Base-by-base conservation (phyloP, 352 stramenopile genomes). In the Hyphochytrium catenoides region DNA sequence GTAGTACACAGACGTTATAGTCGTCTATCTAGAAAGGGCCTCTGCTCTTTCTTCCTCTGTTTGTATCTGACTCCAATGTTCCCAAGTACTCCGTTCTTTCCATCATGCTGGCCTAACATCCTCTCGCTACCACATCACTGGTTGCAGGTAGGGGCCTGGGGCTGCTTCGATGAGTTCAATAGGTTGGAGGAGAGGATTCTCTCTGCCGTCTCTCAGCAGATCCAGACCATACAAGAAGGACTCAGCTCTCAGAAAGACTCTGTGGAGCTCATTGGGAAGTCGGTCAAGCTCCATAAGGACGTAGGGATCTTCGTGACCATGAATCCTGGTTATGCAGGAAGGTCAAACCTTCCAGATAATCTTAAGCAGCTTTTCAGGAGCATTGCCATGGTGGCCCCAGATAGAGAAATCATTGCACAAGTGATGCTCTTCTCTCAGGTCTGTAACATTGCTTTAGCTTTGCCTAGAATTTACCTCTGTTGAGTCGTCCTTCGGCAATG, bases 151-250 rank as follows among this genome's bases (percentile, higher is more conserved):
- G 91, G 92, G 33, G 92, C 90, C 21, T 99, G 92, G 92, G 92
- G 90, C 3, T 99, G 92, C 50, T 99, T 99, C 48, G 93, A 99
- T 59, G 94, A 99, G 52, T 99, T 99, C 56, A 99, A 99, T 57
- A 75, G 93, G 37, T 72, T 99, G 7, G 85, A 98, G 54, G 92
- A 99, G 51, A 68, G 91, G 22, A 96, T 99, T 39, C 64, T 99
- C 16, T 98, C 84, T 37, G 94, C 94, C 23, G 92, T 99, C 3
- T 97, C 88, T 27, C 90, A 99, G 59, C 93, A 99, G 58, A 97
- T 99, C 47, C 62, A 97, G 41, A 79, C 91, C 0, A 99, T 99
- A 53, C 94, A 99, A 58, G 85, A 75, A 37, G 93, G 90, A 27
- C 73, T 99, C 3, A 59, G 87, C 7, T 64, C 82, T 11, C 49